Conservation (phyloP, 345 rosid species). For the Acer saccharum region DNA sequence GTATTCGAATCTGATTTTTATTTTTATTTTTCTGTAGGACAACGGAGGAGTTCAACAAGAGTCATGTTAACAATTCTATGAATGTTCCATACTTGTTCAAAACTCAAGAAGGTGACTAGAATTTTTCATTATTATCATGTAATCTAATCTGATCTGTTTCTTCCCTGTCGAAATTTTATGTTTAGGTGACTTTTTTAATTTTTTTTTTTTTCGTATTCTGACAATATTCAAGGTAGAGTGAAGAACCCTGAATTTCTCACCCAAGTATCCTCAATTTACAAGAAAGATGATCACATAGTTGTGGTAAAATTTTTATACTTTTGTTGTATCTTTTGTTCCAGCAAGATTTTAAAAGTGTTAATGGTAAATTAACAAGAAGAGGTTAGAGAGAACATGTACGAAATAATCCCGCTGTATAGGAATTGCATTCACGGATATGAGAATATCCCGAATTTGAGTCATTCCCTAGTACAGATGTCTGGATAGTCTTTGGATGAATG, state of each 20-base stretch:
- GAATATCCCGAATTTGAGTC: background rate
- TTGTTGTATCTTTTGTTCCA: background rate
- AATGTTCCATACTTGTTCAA: conserved; percentile 58
- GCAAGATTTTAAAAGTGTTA: too few relatives aligned
- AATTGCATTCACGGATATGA: background rate
- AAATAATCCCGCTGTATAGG: too few relatives aligned
- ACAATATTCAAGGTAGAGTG: conserved; percentile 29
- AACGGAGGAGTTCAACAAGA: conserved; percentile 48
- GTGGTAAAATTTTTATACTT: conserved; percentile 33
- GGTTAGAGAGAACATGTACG: too few relatives aligned
- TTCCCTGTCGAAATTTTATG: background rate
- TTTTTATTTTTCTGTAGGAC: conserved; percentile 28
- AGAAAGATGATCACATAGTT: conserved; percentile 44
- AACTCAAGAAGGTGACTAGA: conserved; percentile 43
- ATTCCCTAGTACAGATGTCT: too few relatives aligned
- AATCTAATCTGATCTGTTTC: background rate
- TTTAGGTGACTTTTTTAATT: background rate
- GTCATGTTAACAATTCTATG: conserved; percentile 48
- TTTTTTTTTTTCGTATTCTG: background rate
- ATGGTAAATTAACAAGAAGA: too few relatives aligned
- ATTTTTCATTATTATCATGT: background rate
- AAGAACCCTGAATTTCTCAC: conserved; percentile 47
- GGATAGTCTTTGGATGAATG: background rate
- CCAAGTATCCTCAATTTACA: conserved; percentile 36
- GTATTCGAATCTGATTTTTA: background rate